Base-by-base conservation (phyloP, 2,329 filamentous ascomycete species). In the Fusarium sp. region DNA sequence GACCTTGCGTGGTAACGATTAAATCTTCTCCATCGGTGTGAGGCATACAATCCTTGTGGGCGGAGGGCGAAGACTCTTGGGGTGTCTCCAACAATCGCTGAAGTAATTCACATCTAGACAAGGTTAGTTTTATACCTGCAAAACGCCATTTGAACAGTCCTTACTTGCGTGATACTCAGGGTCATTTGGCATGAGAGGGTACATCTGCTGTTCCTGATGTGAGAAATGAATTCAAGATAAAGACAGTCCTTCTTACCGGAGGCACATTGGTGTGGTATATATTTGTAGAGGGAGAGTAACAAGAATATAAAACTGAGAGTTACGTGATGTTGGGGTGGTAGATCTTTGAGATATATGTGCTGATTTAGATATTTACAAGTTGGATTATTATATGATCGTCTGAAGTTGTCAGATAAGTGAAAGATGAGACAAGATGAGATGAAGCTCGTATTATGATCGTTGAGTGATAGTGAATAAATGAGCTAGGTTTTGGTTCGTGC, bases 311-410 rank as follows among this genome's bases (percentile, higher is more conserved):
- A 6, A 32, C 2, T 16, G 25, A 28, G 8, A 46, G 12, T 19
- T 4, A 12, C 18, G 11, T 9, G 23, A 28, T 7, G 6, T 15
- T 21, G 1, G 9, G 13, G 12, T 21, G 25, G 25, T 16, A 21
- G 19, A 47, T 13, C 0, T 28, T 9, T 2, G 3, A 21, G 18
- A 6, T 2, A 21, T 6, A 7, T 28, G 18, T 15, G 12, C 8
- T 9, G 4, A 9, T 12, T 19, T 18, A 13, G 12, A 8, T 28
- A 10, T 46, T 2, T 46, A 7, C 11, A 28, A 46, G 8, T n/a
- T 30, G 25, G 7, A 5, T 16, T 47, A 11, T 2, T 11, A 30
- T 21, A 47, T 8, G n/a, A 47, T 47, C 4, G 25, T 11, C 19
- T 15, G 23, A 21, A 21, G 5, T 9, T 28, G 25, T 4, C 6